Evolutionary conservation across 768 basidiomycete genomes (phyloP).

Genomic region (Butyriboletus loyo): DNA sequence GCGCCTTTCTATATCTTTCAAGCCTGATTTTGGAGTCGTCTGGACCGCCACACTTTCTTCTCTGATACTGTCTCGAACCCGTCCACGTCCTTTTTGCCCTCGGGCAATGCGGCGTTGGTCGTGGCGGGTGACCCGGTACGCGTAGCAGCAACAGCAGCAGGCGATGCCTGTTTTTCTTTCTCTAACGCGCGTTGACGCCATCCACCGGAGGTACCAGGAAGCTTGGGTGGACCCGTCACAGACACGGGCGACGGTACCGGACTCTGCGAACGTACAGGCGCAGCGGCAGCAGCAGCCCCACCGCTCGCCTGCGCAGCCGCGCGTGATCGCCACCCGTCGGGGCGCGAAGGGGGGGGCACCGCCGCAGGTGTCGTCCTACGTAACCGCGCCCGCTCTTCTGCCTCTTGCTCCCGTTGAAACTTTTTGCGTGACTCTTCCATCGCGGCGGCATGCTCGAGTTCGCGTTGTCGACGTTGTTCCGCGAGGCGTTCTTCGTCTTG

Average conservation of each 20-base stretch:
- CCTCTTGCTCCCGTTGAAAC: slow-evolving; percentile 68
- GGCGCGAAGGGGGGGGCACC: slow-evolving; percentile 17
- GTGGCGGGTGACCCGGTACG: slow-evolving; percentile 14
- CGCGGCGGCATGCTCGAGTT: slow-evolving; percentile 48
- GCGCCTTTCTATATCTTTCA: background rate
- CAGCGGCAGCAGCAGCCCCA: background rate
- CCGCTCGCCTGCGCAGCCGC: slow-evolving; percentile 26
- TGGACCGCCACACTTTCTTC: slow-evolving; percentile 25
- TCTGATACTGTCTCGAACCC: slow-evolving; percentile 63
- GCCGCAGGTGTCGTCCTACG: slow-evolving; percentile 30
- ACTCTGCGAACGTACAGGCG: slow-evolving; percentile 37
- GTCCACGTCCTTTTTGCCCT: slow-evolving; percentile 55
- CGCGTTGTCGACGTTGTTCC: slow-evolving; percentile 52
- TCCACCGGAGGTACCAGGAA: slow-evolving; percentile 32
- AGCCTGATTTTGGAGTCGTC: slow-evolving; percentile 12
- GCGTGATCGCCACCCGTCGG: slow-evolving; percentile 14
- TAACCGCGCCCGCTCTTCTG: slow-evolving; percentile 43
- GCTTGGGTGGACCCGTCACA: slow-evolving; percentile 38
- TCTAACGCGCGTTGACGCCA: slow-evolving; percentile 52
- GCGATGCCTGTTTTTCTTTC: background rate
- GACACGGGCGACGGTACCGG: slow-evolving; percentile 38
- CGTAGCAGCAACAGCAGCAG: too few relatives aligned
- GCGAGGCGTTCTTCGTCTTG: slow-evolving; percentile 58
- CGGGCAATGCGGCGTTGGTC: slow-evolving; percentile 33
- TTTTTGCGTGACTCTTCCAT: slow-evolving; percentile 57